Base-by-base conservation (phyloP, 257 asterid genomes). In the Vinca minor region DNA sequence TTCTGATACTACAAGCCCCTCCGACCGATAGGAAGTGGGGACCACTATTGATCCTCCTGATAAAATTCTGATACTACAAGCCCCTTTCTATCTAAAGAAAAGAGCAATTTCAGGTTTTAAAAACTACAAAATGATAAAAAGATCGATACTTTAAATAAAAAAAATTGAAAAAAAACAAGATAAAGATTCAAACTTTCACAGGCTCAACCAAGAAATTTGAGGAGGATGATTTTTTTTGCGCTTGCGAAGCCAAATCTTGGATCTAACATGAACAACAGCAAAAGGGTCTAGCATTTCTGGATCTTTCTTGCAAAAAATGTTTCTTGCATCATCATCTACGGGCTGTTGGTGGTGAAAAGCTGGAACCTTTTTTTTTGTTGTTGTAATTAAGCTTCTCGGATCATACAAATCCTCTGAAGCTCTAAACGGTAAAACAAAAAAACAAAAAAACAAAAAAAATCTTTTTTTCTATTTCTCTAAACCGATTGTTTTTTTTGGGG, bases 191-290 rank as follows among this genome's bases (percentile, higher is more conserved):
- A 45, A 67, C 46, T 31, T 32, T 13, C 23, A 11, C 35, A 52
- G 26, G 9, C n/a, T 52, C 21, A 31, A 14, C 12, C 12, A 20
- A 6, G 20, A n/a, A 35, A 8, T 59, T 13, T 29, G 59, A 54
- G 28, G 36, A 57, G 21, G 26, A 18, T 59, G 38, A n/a, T n/a
- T n/a, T n/a, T 81, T 79, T 72, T 79, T 76, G 65, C 83, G 80
- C 75, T 83, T 80, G 78, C 78, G 89, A 73, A 73, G 74, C 85
- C 81, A 77, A 44, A 69, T 73, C 65, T 72, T 71, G 65, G 85
- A 69, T 69, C 73, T 79, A 54, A 77, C 64, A 44, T 70, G 77
- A 28, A 73, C 46, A 20, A 70, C 46, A 64, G 71, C 63, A 71
- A 66, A 78, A 3, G 79, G 79, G 72, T 73, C 79, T 73, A 77